These are phyloP conservation scores for Xylaria sp. DNA, from an alignment of 495 filamentous ascomycete genomes.

Conservation along the genomic window DNA sequence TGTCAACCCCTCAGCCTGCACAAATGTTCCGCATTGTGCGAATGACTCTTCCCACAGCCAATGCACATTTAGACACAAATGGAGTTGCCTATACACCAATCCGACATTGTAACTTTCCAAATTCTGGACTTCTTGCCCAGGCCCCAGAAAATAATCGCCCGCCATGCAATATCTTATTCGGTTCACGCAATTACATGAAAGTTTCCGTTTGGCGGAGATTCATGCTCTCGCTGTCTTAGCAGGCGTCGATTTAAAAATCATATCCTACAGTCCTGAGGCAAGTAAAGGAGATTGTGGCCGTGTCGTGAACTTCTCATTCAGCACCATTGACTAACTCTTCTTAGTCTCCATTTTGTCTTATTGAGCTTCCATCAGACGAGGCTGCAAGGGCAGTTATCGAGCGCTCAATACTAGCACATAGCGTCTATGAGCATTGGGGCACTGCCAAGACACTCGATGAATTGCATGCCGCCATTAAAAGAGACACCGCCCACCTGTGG, in stretches of 20 bases:
- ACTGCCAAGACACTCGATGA: conserved; percentile 68
- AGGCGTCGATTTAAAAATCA: conserved; percentile 70
- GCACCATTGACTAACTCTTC: conserved; percentile 12
- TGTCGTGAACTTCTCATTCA: not conserved
- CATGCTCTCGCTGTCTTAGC: conserved; percentile 76
- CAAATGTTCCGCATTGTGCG: conserved; percentile 21
- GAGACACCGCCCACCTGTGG: conserved; percentile 69
- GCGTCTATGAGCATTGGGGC: conserved; percentile 90
- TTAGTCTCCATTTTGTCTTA: conserved; percentile 87
- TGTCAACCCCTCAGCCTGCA: conserved; percentile 11
- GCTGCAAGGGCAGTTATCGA: conserved; percentile 70
- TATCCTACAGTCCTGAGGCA: conserved; percentile 78
- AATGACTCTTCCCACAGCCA: conserved; percentile 17
- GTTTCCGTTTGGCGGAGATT: conserved; percentile 87
- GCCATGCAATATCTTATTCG: conserved; percentile 85
- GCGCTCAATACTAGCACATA: conserved; percentile 80
- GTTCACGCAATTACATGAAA: conserved; percentile 88
- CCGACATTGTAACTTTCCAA: not conserved
- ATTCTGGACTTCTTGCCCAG: not conserved
- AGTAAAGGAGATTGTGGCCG: conserved; percentile 23
- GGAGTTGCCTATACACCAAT: conserved; percentile 4
- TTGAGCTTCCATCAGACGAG: conserved; percentile 69
- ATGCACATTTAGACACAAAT: conserved; percentile 10
- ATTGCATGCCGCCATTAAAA: conserved; percentile 70
- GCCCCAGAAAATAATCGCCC: not conserved